A percentile compares a stretch with the other conserved stretches of the same genome.
Evolutionary conservation across 1,139 yeast genomes (phyloP).

Genomic region (Hansenula lynferdii): DNA sequence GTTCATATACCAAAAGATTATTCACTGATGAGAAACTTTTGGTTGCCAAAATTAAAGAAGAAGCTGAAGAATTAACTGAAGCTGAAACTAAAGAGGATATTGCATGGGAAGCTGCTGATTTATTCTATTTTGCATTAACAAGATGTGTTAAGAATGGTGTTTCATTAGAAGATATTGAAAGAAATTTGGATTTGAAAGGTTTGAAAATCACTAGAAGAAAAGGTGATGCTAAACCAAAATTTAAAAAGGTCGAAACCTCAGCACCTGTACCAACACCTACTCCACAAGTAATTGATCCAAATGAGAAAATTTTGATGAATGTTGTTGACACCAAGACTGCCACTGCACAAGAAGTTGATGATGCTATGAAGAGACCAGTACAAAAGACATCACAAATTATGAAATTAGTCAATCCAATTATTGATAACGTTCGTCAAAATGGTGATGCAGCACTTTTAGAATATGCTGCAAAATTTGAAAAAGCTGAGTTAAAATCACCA

Average conservation of each 20-base stretch:
- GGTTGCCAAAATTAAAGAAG: slow-evolving; percentile 88
- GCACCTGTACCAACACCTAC: slow-evolving; percentile 17
- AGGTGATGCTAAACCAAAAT: slow-evolving; percentile 93
- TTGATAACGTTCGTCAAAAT: slow-evolving; percentile 64
- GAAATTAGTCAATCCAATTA: slow-evolving; percentile 88
- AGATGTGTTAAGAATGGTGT: slow-evolving; percentile 84
- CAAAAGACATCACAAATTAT: slow-evolving; percentile 89
- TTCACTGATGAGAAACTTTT: slow-evolving; percentile 73
- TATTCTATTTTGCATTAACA: slow-evolving; percentile 85
- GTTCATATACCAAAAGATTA: slow-evolving; percentile 87
- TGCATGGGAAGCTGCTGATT: slow-evolving; percentile 97
- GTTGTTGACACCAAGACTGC: slow-evolving; percentile 49
- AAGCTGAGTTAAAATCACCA: slow-evolving; percentile 66
- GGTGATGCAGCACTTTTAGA: slow-evolving; percentile 89
- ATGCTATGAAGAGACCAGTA: slow-evolving; percentile 79
- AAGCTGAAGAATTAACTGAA: slow-evolving; percentile 92
- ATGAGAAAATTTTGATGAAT: slow-evolving; percentile 51
- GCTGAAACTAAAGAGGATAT: slow-evolving; percentile 68
- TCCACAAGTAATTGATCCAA: slow-evolving; percentile 19
- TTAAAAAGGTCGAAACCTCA: slow-evolving; percentile 30
- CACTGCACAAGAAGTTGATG: slow-evolving; percentile 39
- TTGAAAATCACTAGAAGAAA: slow-evolving; percentile 86
- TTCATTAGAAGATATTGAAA: slow-evolving; percentile 72
- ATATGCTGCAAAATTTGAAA: slow-evolving; percentile 86
- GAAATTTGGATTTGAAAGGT: slow-evolving; percentile 77